Base-by-base conservation (phyloP, 2,329 filamentous ascomycete genomes). In the Neonectria neomacrospora region DNA sequence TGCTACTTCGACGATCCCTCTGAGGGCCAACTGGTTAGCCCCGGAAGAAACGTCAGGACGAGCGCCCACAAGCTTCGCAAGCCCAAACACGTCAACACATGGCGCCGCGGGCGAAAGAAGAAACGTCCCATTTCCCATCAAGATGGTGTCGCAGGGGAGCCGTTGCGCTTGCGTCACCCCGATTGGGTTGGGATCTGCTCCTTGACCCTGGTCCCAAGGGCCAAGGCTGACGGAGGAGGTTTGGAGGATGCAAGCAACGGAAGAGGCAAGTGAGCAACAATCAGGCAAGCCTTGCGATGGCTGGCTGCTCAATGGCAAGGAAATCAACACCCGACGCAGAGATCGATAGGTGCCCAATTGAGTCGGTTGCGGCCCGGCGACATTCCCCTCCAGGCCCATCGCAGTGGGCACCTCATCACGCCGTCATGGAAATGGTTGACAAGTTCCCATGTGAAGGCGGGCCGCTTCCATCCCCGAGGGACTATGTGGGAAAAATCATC, bases 121-220 rank as follows among this genome's bases (percentile, higher is more conserved):
- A 65, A 66, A 64, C 54, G 54, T 47, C 58, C 59, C 62, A 61
- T 63, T 70, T 69, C 52, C 51, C 42, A 56, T 54, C 47, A 44
- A 54, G 60, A 66, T 71, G 61, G 65, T 42, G 52, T 64, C 58
- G 50, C 68, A 72, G 62, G 67, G 68, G 54, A 65, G 57, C 52
- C 63, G 70, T 66, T 67, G 68, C 60, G 37, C 51, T 65, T 60
- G 58, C 59, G 52, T 61, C 54, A 52, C 64, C 34, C 58, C 57
- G 54, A 71, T 69, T 48, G 28, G 68, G 69, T 51, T 71, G 59
- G 56, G 67, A 71, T 72, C 70, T 61, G 39, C 68, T 53, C 41
- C 28, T 39, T 34, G 20, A 34, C 42, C 60, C 60, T 39, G 48
- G 20, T 26, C 30, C 4, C 34, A 58, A 58, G 48, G 53, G 30